phyloP scores from a whole-genome alignment of 2,329 filamentous ascomycete species.

The Calonectria ilicicola region DNA sequence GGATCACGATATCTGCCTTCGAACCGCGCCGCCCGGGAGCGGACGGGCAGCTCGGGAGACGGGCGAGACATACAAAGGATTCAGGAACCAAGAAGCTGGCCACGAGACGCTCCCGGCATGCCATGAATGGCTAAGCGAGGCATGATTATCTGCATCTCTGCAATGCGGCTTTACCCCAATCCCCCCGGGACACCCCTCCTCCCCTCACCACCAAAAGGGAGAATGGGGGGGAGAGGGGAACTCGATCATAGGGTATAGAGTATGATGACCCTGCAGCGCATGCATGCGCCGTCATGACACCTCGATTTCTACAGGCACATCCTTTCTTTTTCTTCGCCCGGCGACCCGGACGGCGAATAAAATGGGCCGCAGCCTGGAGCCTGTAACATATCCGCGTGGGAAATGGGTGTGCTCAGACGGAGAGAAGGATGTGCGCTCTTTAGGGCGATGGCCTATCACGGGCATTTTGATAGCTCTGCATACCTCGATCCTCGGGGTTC shows the following conservation, averaged over 20 bases:
- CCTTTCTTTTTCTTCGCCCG: not conserved
- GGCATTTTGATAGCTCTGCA: not conserved
- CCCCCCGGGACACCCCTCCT: not conserved
- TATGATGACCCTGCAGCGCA: slow-evolving; percentile 12
- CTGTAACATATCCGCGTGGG: not conserved
- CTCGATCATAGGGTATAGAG: not conserved
- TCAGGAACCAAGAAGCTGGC: slow-evolving; percentile 15
- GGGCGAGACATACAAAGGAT: slow-evolving; percentile 4
- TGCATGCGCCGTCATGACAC: slow-evolving; percentile 20
- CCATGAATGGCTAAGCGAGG: slow-evolving; percentile 15
- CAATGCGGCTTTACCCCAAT: slow-evolving; percentile 5
- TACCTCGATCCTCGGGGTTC: slow-evolving; percentile 13
- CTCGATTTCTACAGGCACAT: not conserved
- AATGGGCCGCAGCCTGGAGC: not conserved
- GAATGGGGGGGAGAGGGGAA: not conserved
- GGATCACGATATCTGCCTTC: not conserved
- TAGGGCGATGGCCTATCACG: not conserved
- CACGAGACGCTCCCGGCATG: not conserved
- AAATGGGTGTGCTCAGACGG: slow-evolving; percentile 8
- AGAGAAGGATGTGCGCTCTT: slow-evolving; percentile 15
- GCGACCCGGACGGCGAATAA: slow-evolving; percentile 7
- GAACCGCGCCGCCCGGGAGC: slow-evolving; percentile 1
- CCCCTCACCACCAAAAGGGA: not conserved
- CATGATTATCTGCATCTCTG: not conserved
- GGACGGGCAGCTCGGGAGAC: not conserved